phyloP scores from a whole-genome alignment of 2,329 filamentous ascomycete species.

The Annulohypoxylon truncatum region DNA sequence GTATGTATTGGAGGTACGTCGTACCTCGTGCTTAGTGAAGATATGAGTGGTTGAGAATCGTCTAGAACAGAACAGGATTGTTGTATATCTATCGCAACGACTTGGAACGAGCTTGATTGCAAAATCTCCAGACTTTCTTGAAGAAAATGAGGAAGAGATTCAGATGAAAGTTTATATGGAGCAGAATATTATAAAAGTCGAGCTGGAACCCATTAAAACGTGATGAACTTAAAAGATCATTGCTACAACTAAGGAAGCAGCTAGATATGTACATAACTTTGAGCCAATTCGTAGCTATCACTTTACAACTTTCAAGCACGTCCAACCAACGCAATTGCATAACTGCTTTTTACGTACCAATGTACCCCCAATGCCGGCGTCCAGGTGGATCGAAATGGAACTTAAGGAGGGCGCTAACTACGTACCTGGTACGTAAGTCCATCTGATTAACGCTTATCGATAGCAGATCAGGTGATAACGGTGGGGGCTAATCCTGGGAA shows the following conservation, averaged over 20 bases:
- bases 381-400: slow-evolving; percentile 15
- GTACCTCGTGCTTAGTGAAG: slow-evolving; percentile 42
- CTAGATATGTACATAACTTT: slow-evolving; percentile 4
- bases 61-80: slow-evolving; percentile 17
- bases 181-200: background rate
- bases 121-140: background rate
- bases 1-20: no score
- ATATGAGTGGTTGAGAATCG: slow-evolving; percentile 38
- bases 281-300: slow-evolving; percentile 4
- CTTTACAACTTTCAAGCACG: no score
- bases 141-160: background rate
- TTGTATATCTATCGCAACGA: slow-evolving; percentile 12
- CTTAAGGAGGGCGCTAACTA: background rate
- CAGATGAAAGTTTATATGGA: background rate
- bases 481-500: background rate
- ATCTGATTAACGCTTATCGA: slow-evolving; percentile 38
- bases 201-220: background rate
- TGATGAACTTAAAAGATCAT: background rate
- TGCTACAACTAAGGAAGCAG: background rate
- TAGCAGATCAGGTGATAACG: slow-evolving; percentile 21
- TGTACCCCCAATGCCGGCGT: slow-evolving; percentile 14
- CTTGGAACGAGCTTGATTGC: background rate
- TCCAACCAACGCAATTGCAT: slow-evolving; percentile 14
- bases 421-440: background rate
- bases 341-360: background rate